These are phyloP conservation scores for Colletotrichum sp. DNA, from an alignment of 2,329 filamentous ascomycete species.

Conservation along the genomic window DNA sequence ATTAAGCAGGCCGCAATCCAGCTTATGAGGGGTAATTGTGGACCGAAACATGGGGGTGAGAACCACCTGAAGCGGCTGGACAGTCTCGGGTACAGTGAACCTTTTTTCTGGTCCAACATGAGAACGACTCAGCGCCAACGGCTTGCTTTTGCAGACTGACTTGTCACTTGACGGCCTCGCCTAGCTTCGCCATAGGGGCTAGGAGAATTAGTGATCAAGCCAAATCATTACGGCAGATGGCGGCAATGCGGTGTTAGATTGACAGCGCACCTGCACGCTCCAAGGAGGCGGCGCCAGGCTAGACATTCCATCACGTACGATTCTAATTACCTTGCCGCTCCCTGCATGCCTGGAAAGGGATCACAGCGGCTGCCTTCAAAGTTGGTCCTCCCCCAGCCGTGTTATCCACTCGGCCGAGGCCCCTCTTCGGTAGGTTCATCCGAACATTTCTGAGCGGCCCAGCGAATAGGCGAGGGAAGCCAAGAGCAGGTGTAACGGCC, in stretches of 20 bases:
- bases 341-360: neutral
- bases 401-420: neutral
- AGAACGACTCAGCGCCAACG: neutral
- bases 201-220: neutral
- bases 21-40: conserved; percentile 16
- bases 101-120: neutral
- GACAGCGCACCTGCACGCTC: neutral
- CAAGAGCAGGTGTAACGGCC: neutral
- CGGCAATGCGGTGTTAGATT: neutral
- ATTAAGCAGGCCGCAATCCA: neutral
- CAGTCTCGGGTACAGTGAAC: conserved; percentile 11
- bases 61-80: neutral
- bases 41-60: neutral
- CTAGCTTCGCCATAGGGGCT: neutral
- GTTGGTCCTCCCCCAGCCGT: neutral
- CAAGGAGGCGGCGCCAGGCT: neutral
- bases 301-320: neutral
- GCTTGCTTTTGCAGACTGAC: neutral
- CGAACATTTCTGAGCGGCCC: neutral
- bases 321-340: neutral
- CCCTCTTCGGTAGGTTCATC: conserved; percentile 2
- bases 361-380: neutral
- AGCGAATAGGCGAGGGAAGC: neutral
- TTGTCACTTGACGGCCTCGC: neutral
- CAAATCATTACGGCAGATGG: neutral